phyloP scores from a whole-genome alignment of 2,329 filamentous ascomycete genomes.

The Chrysoporthe austroafricana region DNA sequence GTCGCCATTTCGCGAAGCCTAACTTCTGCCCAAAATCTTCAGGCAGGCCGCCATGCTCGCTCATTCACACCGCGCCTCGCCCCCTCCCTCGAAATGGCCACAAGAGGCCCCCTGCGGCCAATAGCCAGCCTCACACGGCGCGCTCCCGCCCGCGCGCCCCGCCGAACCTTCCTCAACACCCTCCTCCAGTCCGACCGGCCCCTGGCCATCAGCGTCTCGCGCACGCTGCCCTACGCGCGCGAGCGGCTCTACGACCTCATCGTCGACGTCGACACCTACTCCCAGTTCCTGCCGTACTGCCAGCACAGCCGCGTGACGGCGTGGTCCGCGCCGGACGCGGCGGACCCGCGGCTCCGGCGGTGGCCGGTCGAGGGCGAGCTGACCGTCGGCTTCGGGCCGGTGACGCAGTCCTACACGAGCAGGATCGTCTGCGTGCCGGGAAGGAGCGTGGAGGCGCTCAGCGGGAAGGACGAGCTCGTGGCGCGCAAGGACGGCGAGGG shows the following conservation, averaged over 20 bases:
- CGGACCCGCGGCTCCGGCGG: conserved; percentile 31
- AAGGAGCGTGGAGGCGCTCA: conserved; percentile 75
- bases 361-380: conserved; percentile 80
- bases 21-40: neutral
- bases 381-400: conserved; percentile 80
- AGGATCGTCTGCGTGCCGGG: conserved; percentile 77
- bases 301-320: conserved; percentile 74
- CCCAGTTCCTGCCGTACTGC: conserved; percentile 90
- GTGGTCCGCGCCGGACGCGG: conserved; percentile 62
- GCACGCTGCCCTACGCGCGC: conserved; percentile 76
- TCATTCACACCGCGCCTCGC: conserved; percentile 3
- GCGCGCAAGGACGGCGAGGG: conserved; percentile 34
- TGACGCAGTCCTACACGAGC: conserved; percentile 83
- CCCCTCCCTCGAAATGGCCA: conserved; percentile 18
- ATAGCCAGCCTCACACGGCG: conserved; percentile 15
- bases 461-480: conserved; percentile 57
- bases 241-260: conserved; percentile 79
- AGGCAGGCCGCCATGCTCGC: conserved; percentile 1
- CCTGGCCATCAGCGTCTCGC: conserved; percentile 64
- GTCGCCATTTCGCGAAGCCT: conserved; percentile 10
- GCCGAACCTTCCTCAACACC: conserved; percentile 27
- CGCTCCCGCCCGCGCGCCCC: conserved; percentile 5
- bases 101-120: conserved; percentile 19
- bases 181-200: conserved; percentile 53
- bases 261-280: conserved; percentile 85